Evolutionary conservation across 371 early-diverging fungal species (phyloP).

Genomic region (Saksenaea oblongispora): DNA sequence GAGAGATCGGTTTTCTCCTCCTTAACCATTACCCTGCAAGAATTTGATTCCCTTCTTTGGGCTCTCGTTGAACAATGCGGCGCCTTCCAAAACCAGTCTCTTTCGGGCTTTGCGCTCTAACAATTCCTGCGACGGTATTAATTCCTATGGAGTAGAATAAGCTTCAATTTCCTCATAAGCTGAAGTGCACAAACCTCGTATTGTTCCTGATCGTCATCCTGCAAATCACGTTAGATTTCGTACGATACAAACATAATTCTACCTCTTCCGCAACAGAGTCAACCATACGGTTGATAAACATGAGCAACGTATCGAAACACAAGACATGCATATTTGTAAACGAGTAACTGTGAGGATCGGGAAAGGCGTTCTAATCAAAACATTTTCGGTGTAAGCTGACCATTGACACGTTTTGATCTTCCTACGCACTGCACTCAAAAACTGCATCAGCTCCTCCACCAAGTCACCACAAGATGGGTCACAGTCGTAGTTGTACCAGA

Average conservation of each 20-base stretch:
- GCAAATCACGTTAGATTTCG: slow-evolving; percentile 6
- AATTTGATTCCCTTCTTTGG: slow-evolving; percentile 85
- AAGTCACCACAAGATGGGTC: slow-evolving; percentile 79
- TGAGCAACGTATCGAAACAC: slow-evolving; percentile 79
- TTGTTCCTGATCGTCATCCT: not conserved
- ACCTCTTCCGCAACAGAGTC: slow-evolving; percentile 58
- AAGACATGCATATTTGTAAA: slow-evolving; percentile 63
- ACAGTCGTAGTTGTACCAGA: slow-evolving; percentile 95
- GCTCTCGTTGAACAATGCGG: slow-evolving; percentile 80
- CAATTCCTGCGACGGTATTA: slow-evolving; percentile 34
- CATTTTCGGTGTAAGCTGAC: not conserved
- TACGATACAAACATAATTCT: not conserved
- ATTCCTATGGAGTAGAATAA: slow-evolving; percentile 16
- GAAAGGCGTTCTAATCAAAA: slow-evolving; percentile 61
- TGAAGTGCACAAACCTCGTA: not conserved
- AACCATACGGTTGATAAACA: slow-evolving; percentile 79
- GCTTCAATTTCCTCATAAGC: not conserved
- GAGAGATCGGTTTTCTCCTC: not conserved
- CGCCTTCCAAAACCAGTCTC: slow-evolving; percentile 75
- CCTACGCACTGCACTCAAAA: slow-evolving; percentile 59
- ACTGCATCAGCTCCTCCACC: slow-evolving; percentile 85
- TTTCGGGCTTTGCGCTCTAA: slow-evolving; percentile 57
- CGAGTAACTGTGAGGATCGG: slow-evolving; percentile 72
- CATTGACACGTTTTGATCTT: not conserved
- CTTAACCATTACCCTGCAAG: slow-evolving; percentile 43